Conservation (phyloP, 1,139 yeast species). For the Sugiyamaella paludigena region DNA sequence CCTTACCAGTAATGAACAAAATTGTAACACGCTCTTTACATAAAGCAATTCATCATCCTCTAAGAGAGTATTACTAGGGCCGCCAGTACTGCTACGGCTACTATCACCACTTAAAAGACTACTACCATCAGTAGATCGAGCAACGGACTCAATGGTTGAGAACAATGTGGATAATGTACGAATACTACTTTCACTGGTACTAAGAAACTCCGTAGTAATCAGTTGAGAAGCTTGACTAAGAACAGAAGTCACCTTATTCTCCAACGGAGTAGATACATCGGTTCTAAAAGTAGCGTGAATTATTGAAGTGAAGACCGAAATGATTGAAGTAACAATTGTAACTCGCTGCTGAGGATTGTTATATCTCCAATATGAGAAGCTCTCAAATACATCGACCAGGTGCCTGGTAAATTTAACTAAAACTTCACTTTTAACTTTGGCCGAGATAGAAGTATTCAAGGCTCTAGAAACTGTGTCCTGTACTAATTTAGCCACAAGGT, state of each 20-base stretch:
- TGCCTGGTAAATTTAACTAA: slow-evolving; percentile 57
- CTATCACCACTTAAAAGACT: slow-evolving; percentile 20
- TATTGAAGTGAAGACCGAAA: slow-evolving; percentile 56
- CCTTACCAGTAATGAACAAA: slow-evolving; percentile 48
- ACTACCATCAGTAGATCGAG: slow-evolving; percentile 35
- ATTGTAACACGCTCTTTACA: slow-evolving; percentile 40
- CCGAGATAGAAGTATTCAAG: slow-evolving; percentile 36
- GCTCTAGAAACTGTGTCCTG: slow-evolving; percentile 50
- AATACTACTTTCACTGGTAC: slow-evolving; percentile 49
- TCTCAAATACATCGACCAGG: slow-evolving; percentile 66
- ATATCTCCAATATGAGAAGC: slow-evolving; percentile 70
- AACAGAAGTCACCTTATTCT: slow-evolving; percentile 48
- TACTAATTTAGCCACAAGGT: slow-evolving; percentile 54
- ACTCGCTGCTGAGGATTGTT: slow-evolving; percentile 54
- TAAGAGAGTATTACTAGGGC: slow-evolving; percentile 41
- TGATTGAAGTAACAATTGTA: slow-evolving; percentile 58
- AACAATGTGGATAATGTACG: slow-evolving; percentile 59
- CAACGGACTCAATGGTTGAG: slow-evolving; percentile 49
- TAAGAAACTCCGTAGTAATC: slow-evolving; percentile 57
- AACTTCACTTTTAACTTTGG: slow-evolving; percentile 52
- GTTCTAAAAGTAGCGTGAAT: slow-evolving; percentile 58
- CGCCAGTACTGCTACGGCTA: too few species aligned
- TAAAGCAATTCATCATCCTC: slow-evolving; percentile 34
- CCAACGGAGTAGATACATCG: slow-evolving; percentile 44
- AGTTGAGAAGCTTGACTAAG: slow-evolving; percentile 51